phyloP scores from a whole-genome alignment of 257 asterid species.

The Solanum virginianum region DNA sequence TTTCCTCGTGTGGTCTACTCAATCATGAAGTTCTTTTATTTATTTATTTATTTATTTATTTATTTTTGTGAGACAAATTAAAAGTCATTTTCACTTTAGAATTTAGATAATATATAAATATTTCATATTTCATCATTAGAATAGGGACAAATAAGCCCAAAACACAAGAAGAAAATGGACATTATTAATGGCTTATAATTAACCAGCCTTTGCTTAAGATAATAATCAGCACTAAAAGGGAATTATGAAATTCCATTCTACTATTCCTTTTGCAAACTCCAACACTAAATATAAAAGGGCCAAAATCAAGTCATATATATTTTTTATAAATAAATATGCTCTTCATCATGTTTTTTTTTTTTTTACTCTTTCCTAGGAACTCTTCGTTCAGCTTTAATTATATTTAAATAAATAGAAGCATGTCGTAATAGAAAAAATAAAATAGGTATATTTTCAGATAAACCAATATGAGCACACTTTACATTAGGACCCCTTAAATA shows the following conservation, averaged over 20 bases:
- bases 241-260: not conserved
- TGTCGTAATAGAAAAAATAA: too few relatives aligned
- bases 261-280: not conserved
- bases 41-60: too few relatives aligned
- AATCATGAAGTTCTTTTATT: not conserved
- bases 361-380: too few relatives aligned
- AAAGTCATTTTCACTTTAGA: not conserved
- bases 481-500: too few relatives aligned
- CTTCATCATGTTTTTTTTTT: too few relatives aligned
- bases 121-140: not conserved
- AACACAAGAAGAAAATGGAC: not conserved
- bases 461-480: too few relatives aligned
- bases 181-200: not conserved
- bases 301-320: too few relatives aligned
- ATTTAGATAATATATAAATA: not conserved
- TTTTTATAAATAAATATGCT: too few relatives aligned
- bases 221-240: not conserved
- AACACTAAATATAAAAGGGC: not conserved
- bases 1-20: conserved; percentile 6
- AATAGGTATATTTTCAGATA: too few relatives aligned
- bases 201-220: not conserved
- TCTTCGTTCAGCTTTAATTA: too few relatives aligned
- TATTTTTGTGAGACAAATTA: not conserved
- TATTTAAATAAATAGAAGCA: too few relatives aligned
- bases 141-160: conserved; percentile 1